Base-by-base conservation (phyloP, 2,329 filamentous ascomycete species). In the Stachybotrys chlorohalonatus region DNA sequence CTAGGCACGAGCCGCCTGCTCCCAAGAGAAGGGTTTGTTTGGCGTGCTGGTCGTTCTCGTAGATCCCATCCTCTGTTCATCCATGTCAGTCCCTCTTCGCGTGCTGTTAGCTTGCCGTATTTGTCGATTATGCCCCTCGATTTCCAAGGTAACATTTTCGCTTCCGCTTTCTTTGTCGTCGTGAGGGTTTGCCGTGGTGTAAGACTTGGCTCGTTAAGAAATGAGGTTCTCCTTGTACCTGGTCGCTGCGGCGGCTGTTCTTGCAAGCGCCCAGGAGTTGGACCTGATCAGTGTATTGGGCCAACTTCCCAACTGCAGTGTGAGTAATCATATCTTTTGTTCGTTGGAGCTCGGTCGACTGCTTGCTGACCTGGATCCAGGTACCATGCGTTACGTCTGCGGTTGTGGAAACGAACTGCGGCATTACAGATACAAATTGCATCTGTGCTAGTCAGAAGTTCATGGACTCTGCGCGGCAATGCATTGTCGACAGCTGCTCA, bases 361-460 rank as follows among this genome's bases (percentile, higher is more conserved):
- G n/a, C 11, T 45, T n/a, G 39, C 11, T 11, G n/a, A n/a, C 24
- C 24, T 24, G 24, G 2, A 24, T 24, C 24, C n/a, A 45, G 39
- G n/a, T n/a, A n/a, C 39, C 39, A n/a, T 45, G 68, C 69, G 64
- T 67, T 69, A 69, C 68, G 67, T 69, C 67, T 61, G 60, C 51
- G 45, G 60, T 52, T 54, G 53, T 58, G 49, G 55, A 59, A 58
- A 54, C 53, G 55, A 48, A 47, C 54, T 55, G 54, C 57, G 59
- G 58, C 56, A 53, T 56, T 55, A 57, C 56, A 7, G 49, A 51
- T n/a, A 31, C 7, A 17, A 16, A 11, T 5, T 51, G 49, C 31
- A 17, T 51, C 3, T 51, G 49, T 31, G 31, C 17, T 16, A 31
- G 39, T 31, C 31, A 31, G 11, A 51, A 11, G 7, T 51, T 51